Base-by-base conservation (phyloP, 768 basidiomycete genomes). In the Suillus ampliporus region DNA sequence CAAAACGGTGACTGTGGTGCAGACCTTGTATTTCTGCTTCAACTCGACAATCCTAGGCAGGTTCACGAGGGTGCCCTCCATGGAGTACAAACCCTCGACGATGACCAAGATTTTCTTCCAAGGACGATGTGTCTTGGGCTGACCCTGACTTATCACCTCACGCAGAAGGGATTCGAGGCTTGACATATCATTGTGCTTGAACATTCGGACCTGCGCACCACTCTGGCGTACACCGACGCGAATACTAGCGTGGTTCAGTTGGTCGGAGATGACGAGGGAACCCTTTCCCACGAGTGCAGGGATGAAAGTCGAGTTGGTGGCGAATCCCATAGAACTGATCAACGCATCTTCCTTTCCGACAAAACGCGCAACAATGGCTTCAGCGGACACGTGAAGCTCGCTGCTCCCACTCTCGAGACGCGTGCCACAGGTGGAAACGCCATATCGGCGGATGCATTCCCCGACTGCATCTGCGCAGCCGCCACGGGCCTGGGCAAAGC, bases 31-130 rank as follows among this genome's bases (percentile, higher is more conserved):
- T 72, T 89, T 91, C 74, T 90, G 84, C 83, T 97, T 99, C 58
- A 99, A 82, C 67, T 91, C 90, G 63, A 99, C 68, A 61, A 99
- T 80, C 14, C 71, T 81, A 5, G 96, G 97, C 44, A 99, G 71
- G 72, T 98, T 87, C 40, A 91, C 87, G 67, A 99, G 69, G 10
- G 93, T 95, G 21, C 97, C 97, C 77, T 99, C 97, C 97, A 99
- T 99, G 64, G 92, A 94, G 79, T 94, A 99, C 50, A 99, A 76
- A 2, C 97, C 97, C 73, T 99, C 97, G 17, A 99, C 94, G 60
- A 97, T 87, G 44, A 99, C 66, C 38, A 99, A 76, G 64, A 99
- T 98, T 82, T 97, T 98, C 82, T 97, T 97, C 97, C 97, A 99
- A 9, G 97, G 96, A n/a, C 97, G 79, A 71, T 99, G 97, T 0